phyloP scores from a whole-genome alignment of 371 early-diverging fungal species.

The Actinomucor elegans region DNA sequence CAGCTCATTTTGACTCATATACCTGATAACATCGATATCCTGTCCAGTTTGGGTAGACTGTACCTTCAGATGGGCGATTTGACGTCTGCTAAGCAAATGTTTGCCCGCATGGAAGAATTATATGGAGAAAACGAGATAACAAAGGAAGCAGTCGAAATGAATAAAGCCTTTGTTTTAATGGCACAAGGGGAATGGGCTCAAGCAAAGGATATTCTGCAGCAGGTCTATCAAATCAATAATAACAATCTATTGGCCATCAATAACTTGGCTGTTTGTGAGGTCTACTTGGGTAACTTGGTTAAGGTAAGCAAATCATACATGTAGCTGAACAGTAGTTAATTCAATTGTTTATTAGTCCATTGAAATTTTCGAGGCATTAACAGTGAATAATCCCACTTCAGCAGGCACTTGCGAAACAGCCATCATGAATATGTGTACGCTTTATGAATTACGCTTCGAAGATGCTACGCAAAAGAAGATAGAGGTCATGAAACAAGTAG shows the following conservation, averaged over 20 bases:
- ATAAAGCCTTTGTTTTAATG: slow-evolving; percentile 49
- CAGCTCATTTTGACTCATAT: slow-evolving; percentile 18
- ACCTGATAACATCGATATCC: slow-evolving; percentile 40
- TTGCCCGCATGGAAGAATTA: slow-evolving; percentile 33
- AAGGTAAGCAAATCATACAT: slow-evolving; percentile 30
- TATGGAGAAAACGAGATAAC: slow-evolving; percentile 16
- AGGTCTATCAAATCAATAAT: slow-evolving; percentile 44
- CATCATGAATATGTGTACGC: slow-evolving; percentile 59
- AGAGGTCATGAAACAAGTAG: slow-evolving; percentile 51
- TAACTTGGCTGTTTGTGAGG: slow-evolving; percentile 58
- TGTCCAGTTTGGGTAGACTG: slow-evolving; percentile 55
- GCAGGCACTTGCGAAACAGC: slow-evolving; percentile 58
- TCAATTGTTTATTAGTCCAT: slow-evolving; percentile 24
- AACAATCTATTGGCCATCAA: slow-evolving; percentile 54
- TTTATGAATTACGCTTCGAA: slow-evolving; percentile 61
- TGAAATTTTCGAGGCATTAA: slow-evolving; percentile 29
- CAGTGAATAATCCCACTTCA: slow-evolving; percentile 33
- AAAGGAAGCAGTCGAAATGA: slow-evolving; percentile 44
- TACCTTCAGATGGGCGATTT: slow-evolving; percentile 64
- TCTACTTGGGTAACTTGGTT: slow-evolving; percentile 56
- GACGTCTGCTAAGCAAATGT: slow-evolving; percentile 40
- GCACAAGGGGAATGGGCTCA: slow-evolving; percentile 56
- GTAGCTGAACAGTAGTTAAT: too few species aligned
- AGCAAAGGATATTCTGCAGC: slow-evolving; percentile 47
- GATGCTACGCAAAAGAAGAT: slow-evolving; percentile 50